phyloP scores from a whole-genome alignment of 371 early-diverging fungal species.

The Saksenaea vasiformis region DNA sequence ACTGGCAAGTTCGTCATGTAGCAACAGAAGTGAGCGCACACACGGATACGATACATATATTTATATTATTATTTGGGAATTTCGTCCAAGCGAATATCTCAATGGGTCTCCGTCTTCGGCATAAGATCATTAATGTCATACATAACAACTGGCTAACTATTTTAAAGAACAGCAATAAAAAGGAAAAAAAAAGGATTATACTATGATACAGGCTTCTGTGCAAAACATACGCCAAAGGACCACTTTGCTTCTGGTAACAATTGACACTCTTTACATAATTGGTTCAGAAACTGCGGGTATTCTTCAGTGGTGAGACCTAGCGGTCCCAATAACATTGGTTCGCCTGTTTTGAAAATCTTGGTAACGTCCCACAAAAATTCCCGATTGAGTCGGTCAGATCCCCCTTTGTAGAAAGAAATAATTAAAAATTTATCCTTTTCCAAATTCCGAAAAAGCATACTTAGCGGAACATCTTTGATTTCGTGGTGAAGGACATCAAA shows the following conservation, averaged over 20 bases:
- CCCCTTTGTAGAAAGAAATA: constrained; percentile 10
- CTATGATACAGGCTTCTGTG: constrained; percentile 10
- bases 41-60: too few relatives aligned
- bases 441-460: not conserved
- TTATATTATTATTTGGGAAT: too few relatives aligned
- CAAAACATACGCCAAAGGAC: constrained; percentile 15
- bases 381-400: constrained; percentile 15
- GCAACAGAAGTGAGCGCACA: too few relatives aligned
- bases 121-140: not conserved
- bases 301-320: constrained; percentile 19
- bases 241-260: constrained; percentile 16
- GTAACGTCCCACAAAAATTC: constrained; percentile 24
- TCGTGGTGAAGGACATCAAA: constrained; percentile 27
- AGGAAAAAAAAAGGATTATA: not conserved
- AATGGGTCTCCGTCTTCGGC: not conserved
- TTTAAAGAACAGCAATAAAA: not conserved
- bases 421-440: not conserved
- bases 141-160: not conserved
- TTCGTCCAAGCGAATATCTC: too few relatives aligned
- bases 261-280: constrained; percentile 18
- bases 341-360: constrained; percentile 16
- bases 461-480: constrained; percentile 16
- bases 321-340: constrained; percentile 22
- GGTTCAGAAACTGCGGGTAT: constrained; percentile 16
- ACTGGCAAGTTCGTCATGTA: too few relatives aligned